Base-by-base conservation (phyloP, 2,329 filamentous ascomycete species). In the Corynespora cassiicola region DNA sequence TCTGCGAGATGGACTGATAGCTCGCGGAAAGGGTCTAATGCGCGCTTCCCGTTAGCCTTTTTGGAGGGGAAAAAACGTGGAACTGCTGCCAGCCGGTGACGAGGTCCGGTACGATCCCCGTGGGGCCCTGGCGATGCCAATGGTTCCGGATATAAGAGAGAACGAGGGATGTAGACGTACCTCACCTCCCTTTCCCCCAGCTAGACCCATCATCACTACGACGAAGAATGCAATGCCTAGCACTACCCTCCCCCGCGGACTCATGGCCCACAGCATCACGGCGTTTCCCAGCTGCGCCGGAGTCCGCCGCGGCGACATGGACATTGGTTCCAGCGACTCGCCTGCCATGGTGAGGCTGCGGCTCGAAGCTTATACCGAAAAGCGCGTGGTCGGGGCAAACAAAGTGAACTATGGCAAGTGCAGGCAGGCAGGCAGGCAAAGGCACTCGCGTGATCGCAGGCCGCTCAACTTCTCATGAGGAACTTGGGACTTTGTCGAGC, bases 161-260 rank as follows among this genome's bases (percentile, higher is more conserved):
- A 16, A 19, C n/a, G 17, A 25, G 37, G 23, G n/a, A 9, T 12
- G 14, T 6, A 18, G 12, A 50, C 50, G 15, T 26, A 61, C 59
- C 45, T 58, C 51, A 6, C 41, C 42, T 35, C 56, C 34, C 22
- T 42, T 51, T 35, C 48, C 39, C 4, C 54, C 42, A 23, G 40
- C 43, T 31, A 63, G 14, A 20, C 43, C 59, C 21, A 65, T 26
- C 12, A 64, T 27, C 1, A 58, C 29, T 0, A 48, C 23, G 20
- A 58, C 42, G 19, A 62, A 40, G 15, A 58, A 20, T 8, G 51
- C 35, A 7, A 46, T 46, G 28, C 63, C 18, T 7, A 59, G 37
- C 23, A 61, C 22, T 20, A 47, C 52, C 36, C 63, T 55, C 21
- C 63, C 65, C 43, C 63, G 56, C 31, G 63, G 36, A 16, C 59